phyloP scores from a whole-genome alignment of 2,329 filamentous ascomycete species.

The Chrysoporthe puriensis region DNA sequence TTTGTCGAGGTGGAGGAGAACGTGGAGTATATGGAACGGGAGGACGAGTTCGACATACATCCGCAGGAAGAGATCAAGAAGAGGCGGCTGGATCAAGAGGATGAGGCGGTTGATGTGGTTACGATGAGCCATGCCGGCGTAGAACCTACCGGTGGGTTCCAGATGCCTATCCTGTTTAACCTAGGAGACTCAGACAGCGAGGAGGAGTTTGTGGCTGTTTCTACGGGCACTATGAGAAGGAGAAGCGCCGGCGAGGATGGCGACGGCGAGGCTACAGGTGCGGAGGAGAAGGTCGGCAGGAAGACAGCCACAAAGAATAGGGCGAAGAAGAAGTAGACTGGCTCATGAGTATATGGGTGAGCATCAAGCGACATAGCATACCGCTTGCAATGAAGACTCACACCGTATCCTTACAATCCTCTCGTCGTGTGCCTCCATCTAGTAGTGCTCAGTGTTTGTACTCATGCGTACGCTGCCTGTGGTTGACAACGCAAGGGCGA shows the following conservation, averaged over 20 bases:
- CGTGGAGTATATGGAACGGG: conserved; percentile 90
- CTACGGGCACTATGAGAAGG: conserved; percentile 81
- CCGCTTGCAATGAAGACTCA: background rate
- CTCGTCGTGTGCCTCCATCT: background rate
- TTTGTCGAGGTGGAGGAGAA: conserved; percentile 99
- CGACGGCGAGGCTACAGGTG: conserved; percentile 59
- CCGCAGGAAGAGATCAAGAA: conserved; percentile 94
- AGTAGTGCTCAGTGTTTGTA: background rate
- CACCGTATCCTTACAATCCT: background rate
- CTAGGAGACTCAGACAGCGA: conserved; percentile 94
- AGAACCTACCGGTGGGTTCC: conserved; percentile 66
- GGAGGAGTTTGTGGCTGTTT: conserved; percentile 76
- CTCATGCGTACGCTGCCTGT: background rate
- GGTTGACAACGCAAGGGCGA: background rate
- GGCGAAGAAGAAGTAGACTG: conserved; percentile 43
- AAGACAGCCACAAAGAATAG: conserved; percentile 47
- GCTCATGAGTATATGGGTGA: conserved; percentile 1
- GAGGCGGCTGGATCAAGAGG: conserved; percentile 84
- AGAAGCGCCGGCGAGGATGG: conserved; percentile 80
- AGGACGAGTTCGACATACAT: conserved; percentile 98
- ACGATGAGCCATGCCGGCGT: conserved; percentile 71
- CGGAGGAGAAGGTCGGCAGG: conserved; percentile 46
- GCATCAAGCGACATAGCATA: background rate
- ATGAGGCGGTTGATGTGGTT: conserved; percentile 90
- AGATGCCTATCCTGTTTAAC: conserved; percentile 92